phyloP scores from a whole-genome alignment of 2,329 filamentous ascomycete genomes.

The Hirsutella rhossiliensis region DNA sequence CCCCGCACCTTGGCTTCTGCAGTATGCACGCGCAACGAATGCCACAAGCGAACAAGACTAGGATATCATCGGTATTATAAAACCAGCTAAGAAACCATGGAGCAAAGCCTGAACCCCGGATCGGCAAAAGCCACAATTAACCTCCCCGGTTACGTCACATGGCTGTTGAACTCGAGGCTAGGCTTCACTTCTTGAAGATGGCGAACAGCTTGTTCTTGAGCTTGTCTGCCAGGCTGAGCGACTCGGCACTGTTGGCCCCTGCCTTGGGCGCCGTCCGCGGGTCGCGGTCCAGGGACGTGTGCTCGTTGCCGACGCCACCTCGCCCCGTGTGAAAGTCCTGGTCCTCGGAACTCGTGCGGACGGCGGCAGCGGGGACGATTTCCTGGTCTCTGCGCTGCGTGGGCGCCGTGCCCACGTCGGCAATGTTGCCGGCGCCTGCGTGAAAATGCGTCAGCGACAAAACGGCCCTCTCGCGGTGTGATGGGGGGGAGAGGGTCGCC shows the following conservation, averaged over 20 bases:
- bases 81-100: no score
- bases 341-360: conserved; percentile 33
- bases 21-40: no score
- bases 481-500: not conserved
- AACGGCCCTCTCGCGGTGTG: no score
- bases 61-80: no score
- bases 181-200: conserved; percentile 31
- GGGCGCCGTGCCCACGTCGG: conserved; percentile 29
- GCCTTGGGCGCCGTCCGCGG: conserved; percentile 8
- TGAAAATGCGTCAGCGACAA: not conserved
- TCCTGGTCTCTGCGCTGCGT: conserved; percentile 36
- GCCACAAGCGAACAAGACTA: no score
- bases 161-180: not conserved
- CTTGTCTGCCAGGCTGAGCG: conserved; percentile 40
- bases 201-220: conserved; percentile 43
- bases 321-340: conserved; percentile 46
- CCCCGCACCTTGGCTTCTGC: no score
- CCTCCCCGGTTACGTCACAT: not conserved
- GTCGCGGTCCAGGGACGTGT: conserved; percentile 11
- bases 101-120: no score
- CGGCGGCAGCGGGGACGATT: conserved; percentile 38
- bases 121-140: no score
- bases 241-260: conserved; percentile 10
- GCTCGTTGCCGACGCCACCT: conserved; percentile 47
- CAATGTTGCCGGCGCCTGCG: conserved; percentile 46